Percentiles rank a stretch among this genome's conserved stretches.
These are phyloP conservation scores for Aspergillaceae sp. DNA, from an alignment of 2,329 filamentous ascomycete genomes.

Conservation along the genomic window DNA sequence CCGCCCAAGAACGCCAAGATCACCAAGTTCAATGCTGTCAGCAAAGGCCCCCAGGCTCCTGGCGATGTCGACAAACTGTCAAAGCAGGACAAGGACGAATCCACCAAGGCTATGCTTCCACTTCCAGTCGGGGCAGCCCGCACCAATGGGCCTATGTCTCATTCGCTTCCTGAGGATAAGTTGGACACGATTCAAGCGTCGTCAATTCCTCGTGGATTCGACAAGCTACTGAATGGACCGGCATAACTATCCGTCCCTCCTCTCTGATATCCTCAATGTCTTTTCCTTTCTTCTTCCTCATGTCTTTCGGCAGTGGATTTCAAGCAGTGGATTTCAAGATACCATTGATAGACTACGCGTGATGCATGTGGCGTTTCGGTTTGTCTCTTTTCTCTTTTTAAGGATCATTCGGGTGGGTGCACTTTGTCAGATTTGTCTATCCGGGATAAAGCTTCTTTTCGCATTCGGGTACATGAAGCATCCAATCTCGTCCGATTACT, in stretches of 20 bases:
- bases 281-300: slow-evolving; percentile 2
- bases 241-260: not conserved
- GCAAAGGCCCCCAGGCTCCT: slow-evolving; percentile 19
- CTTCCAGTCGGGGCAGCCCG: slow-evolving; percentile 26
- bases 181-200: slow-evolving; percentile 16
- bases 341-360: slow-evolving; percentile 28
- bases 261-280: not conserved
- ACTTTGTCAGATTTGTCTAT: no score
- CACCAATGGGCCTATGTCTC: slow-evolving; percentile 30
- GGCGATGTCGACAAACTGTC: slow-evolving; percentile 12
- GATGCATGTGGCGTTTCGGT: slow-evolving; percentile 8
- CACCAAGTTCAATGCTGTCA: slow-evolving; percentile 25
- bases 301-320: slow-evolving; percentile 4
- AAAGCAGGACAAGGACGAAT: slow-evolving; percentile 18
- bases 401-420: no score
- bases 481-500: no score
- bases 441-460: not conserved
- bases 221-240: slow-evolving; percentile 11
- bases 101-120: slow-evolving; percentile 26
- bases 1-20: slow-evolving; percentile 21
- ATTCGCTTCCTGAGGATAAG: slow-evolving; percentile 12
- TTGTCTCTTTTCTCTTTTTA: not conserved
- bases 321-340: slow-evolving; percentile 20
- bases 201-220: slow-evolving; percentile 18
- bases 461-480: no score